Percentiles rank a stretch among this genome's conserved stretches.
Evolutionary conservation across 495 filamentous ascomycete genomes (phyloP).

Genomic region (Talaromyces nanjingensis): DNA sequence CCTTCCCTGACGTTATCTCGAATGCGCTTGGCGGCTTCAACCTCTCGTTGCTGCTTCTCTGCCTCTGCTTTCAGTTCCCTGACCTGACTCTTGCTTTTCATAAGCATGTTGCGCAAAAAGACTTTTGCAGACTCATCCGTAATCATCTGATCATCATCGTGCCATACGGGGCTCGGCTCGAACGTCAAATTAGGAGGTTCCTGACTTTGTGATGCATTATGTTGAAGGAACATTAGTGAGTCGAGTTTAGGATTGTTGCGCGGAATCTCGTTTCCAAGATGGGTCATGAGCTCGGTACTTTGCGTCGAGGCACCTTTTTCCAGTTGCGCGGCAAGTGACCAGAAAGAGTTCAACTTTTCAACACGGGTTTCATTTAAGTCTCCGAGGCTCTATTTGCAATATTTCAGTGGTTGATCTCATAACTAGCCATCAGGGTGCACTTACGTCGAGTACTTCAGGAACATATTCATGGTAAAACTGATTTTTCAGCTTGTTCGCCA

Average conservation of each 20-base stretch:
- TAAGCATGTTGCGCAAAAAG: slow-evolving; percentile 83
- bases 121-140: slow-evolving; percentile 79
- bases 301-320: slow-evolving; percentile 66
- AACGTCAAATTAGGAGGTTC: slow-evolving; percentile 81
- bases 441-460: slow-evolving; percentile 85
- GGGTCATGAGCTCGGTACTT: slow-evolving; percentile 61
- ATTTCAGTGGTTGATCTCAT: slow-evolving; percentile 8
- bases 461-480: slow-evolving; percentile 96
- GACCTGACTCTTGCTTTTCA: slow-evolving; percentile 79
- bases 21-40: slow-evolving; percentile 63
- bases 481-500: slow-evolving; percentile 94
- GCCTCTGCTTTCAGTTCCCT: slow-evolving; percentile 71
- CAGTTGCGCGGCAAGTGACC: slow-evolving; percentile 72
- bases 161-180: slow-evolving; percentile 95
- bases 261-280: slow-evolving; percentile 71
- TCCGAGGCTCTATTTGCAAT: slow-evolving; percentile 57
- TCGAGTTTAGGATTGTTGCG: slow-evolving; percentile 85
- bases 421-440: slow-evolving; percentile 12
- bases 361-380: slow-evolving; percentile 87
- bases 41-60: slow-evolving; percentile 76
- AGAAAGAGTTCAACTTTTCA: slow-evolving; percentile 73
- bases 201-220: slow-evolving; percentile 74
- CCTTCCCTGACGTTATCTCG: slow-evolving; percentile 72
- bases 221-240: slow-evolving; percentile 93
- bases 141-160: slow-evolving; percentile 80